Evolutionary conservation across 192 early-diverging fungal species (phyloP).

Genomic region (Podila clonocystis): DNA sequence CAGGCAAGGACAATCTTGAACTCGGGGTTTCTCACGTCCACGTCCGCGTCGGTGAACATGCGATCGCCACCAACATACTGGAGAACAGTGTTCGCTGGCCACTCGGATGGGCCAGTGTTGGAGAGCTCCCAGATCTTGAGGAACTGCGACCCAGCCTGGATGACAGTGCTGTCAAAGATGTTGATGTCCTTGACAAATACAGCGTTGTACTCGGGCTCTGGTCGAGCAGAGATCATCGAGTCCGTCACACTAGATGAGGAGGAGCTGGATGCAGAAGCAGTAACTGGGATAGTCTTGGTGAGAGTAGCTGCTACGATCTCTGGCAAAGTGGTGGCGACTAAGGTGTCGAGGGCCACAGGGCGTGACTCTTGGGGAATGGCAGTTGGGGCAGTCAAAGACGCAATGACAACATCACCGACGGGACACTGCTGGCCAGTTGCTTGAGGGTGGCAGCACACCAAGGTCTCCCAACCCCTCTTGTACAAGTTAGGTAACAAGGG

Average conservation of each 20-base stretch:
- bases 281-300: neutral
- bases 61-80: conserved; percentile 65
- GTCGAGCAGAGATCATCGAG: neutral
- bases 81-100: conserved; percentile 68
- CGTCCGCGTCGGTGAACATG: conserved; percentile 52
- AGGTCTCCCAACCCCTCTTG: conserved; percentile 25
- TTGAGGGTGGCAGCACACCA: neutral
- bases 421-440: conserved; percentile 3
- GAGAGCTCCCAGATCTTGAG: conserved; percentile 78
- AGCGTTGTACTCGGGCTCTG: conserved; percentile 13
- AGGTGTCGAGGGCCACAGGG: neutral
- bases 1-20: conserved; percentile 58
- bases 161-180: conserved; percentile 68
- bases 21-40: conserved; percentile 27
- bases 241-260: neutral
- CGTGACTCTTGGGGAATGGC: neutral
- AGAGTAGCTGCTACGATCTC: neutral
- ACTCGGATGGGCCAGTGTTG: conserved; percentile 67
- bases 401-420: neutral
- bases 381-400: neutral
- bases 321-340: neutral
- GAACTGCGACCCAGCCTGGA: conserved; percentile 64
- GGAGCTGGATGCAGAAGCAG: too few species aligned
- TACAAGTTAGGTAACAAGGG: conserved; percentile 55
- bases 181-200: conserved; percentile 75